phyloP scores from a whole-genome alignment of 139 green algal genomes.

The Volvox africanus region DNA sequence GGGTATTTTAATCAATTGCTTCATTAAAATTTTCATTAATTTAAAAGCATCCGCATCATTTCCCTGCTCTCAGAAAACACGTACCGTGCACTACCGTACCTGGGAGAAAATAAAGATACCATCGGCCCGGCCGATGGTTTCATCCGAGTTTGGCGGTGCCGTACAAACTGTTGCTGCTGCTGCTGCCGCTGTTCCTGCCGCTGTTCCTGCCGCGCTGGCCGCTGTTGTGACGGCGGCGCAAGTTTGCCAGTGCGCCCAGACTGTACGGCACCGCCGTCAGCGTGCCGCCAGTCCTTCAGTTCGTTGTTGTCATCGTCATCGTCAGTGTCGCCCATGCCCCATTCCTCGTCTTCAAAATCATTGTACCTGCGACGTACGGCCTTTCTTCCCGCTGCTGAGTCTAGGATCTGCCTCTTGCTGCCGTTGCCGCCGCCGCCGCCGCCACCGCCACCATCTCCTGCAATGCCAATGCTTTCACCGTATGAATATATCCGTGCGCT shows the following conservation, averaged over 20 bases:
- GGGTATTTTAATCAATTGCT: no score
- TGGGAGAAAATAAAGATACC: no score
- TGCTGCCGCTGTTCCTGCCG: not conserved
- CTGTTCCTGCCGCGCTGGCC: not conserved
- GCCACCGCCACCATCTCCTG: no score
- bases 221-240: not conserved
- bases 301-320: not conserved
- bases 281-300: not conserved
- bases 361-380: not conserved
- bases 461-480: no score
- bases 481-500: no score
- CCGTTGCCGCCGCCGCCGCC: not conserved
- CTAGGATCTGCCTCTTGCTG: not conserved
- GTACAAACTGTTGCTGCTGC: not conserved
- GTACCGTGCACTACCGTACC: no score
- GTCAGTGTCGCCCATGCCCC: constrained; percentile 1
- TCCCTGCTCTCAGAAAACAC: no score
- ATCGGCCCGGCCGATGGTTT: no score
- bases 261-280: not conserved
- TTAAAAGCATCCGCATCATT: no score
- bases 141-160: no score
- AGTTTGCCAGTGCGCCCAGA: not conserved
- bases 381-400: not conserved
- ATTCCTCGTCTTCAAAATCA: not conserved
- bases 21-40: no score